phyloP scores from a whole-genome alignment of 169 alveolate species.

The Cryptosporidium muris region DNA sequence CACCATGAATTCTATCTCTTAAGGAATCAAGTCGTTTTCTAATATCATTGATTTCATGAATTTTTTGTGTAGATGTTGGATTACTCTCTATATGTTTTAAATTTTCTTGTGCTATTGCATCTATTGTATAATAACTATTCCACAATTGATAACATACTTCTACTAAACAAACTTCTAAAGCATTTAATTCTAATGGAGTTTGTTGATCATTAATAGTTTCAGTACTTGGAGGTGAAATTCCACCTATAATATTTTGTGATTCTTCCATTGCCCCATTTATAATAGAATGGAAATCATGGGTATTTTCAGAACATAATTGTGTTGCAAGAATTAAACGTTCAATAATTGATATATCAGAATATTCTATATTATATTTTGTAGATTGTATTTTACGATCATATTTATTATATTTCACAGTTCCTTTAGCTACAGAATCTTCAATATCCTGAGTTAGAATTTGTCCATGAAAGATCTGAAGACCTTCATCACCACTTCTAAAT shows the following conservation, averaged over 20 bases:
- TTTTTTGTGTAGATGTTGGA: constrained; percentile 75
- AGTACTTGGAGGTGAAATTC: too few species aligned
- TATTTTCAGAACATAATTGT: neutral
- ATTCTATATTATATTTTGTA: neutral
- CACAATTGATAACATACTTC: constrained; percentile 75
- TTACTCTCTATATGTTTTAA: constrained; percentile 74
- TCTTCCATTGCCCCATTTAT: neutral
- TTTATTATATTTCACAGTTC: neutral
- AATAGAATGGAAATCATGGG: neutral
- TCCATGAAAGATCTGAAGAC: neutral
- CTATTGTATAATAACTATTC: constrained; percentile 75
- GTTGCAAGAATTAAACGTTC: constrained; percentile 7
- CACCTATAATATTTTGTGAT: neutral
- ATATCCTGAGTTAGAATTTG: too few species aligned
- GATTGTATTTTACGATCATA: neutral
- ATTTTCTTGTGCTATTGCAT: constrained; percentile 75
- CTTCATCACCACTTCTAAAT: neutral
- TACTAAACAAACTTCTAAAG: constrained; percentile 76
- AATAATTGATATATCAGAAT: constrained; percentile 32
- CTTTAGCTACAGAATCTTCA: neutral
- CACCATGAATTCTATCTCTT: constrained; percentile 77
- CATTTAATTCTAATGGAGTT: constrained; percentile 75
- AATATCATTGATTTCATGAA: constrained; percentile 76
- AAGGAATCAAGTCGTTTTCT: constrained; percentile 74
- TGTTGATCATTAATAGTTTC: neutral